phyloP scores from a whole-genome alignment of 2,329 filamentous ascomycete genomes.

The Monosporascus ibericus region DNA sequence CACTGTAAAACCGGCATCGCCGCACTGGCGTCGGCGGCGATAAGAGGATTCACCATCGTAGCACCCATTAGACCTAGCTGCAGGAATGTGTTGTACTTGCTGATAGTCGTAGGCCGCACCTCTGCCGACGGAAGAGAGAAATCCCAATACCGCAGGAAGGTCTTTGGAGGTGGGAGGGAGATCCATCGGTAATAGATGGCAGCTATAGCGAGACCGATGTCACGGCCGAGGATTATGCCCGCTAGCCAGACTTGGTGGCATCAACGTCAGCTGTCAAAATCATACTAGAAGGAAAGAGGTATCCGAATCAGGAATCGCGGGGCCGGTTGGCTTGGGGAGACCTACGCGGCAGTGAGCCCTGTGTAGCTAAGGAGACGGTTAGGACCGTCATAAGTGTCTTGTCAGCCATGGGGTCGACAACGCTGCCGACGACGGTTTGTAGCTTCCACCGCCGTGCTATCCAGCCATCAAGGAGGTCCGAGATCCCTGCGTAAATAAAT shows the following conservation, averaged over 20 bases:
- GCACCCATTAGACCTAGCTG: slow-evolving; percentile 82
- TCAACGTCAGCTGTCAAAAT: not conserved
- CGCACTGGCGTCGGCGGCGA: slow-evolving; percentile 51
- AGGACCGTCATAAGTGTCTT: slow-evolving; percentile 93
- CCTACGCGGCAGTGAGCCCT: slow-evolving; percentile 74
- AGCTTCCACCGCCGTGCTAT: slow-evolving; percentile 83
- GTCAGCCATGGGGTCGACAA: slow-evolving; percentile 96
- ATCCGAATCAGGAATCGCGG: not conserved
- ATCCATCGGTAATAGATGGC: slow-evolving; percentile 97
- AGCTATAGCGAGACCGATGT: slow-evolving; percentile 73
- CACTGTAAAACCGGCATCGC: slow-evolving; percentile 59
- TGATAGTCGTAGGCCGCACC: slow-evolving; percentile 76
- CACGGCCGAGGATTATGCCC: slow-evolving; percentile 82
- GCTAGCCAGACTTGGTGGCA: slow-evolving; percentile 67
- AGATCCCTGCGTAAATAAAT: slow-evolving; percentile 89
- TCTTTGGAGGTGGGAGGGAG: slow-evolving; percentile 87
- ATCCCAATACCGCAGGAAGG: slow-evolving; percentile 90
- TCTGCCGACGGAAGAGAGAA: slow-evolving; percentile 86
- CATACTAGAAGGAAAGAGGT: not conserved
- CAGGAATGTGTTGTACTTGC: slow-evolving; percentile 89
- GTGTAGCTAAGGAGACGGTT: slow-evolving; percentile 76
- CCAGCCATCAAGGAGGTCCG: slow-evolving; percentile 89
- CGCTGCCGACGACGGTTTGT: slow-evolving; percentile 88
- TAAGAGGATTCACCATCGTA: slow-evolving; percentile 72
- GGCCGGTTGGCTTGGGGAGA: slow-evolving; percentile 26